Evolutionary conservation across 495 filamentous ascomycete genomes (phyloP).

Genomic region (Barbatosphaeria neglecta): DNA sequence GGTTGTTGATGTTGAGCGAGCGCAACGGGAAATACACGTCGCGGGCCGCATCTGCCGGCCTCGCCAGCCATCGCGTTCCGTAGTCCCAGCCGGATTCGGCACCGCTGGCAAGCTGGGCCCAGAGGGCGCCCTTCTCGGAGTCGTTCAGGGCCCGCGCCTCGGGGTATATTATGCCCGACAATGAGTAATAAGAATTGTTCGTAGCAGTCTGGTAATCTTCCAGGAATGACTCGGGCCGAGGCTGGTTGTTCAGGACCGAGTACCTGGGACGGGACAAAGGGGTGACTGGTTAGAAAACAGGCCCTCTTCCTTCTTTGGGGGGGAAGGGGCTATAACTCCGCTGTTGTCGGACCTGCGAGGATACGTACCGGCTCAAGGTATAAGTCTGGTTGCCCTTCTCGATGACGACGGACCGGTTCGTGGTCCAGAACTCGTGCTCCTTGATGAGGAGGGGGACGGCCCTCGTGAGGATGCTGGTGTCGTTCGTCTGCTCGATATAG

Average conservation of each 20-base stretch:
- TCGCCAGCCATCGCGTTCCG: constrained; percentile 23
- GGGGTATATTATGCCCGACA: constrained; percentile 36
- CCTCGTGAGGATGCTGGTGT: constrained; percentile 32
- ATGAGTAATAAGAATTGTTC: constrained; percentile 33
- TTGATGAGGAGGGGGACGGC: constrained; percentile 35
- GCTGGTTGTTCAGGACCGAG: constrained; percentile 34
- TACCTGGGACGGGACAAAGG: constrained; percentile 16
- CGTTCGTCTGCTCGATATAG: constrained; percentile 38
- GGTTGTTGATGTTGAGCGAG: constrained; percentile 28
- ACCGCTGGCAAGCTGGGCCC: constrained; percentile 35
- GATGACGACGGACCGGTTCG: constrained; percentile 29
- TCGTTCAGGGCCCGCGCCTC: constrained; percentile 25
- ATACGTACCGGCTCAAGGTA: constrained; percentile 26
- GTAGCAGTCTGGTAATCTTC: constrained; percentile 37
- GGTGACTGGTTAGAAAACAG: not conserved
- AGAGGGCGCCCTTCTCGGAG: constrained; percentile 24
- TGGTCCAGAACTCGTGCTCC: constrained; percentile 35
- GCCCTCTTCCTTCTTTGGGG: too few relatives aligned
- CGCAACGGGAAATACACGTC: constrained; percentile 41
- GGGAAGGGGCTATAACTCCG: too few relatives aligned
- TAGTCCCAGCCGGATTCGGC: constrained; percentile 42
- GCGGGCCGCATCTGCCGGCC: constrained; percentile 27
- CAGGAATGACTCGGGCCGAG: constrained; percentile 37
- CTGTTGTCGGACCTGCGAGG: not conserved
- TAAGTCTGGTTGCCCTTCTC: constrained; percentile 20